These are phyloP conservation scores for Skeletonema menzelii DNA, from an alignment of 108 stramenopile species.

Conservation along the genomic window DNA sequence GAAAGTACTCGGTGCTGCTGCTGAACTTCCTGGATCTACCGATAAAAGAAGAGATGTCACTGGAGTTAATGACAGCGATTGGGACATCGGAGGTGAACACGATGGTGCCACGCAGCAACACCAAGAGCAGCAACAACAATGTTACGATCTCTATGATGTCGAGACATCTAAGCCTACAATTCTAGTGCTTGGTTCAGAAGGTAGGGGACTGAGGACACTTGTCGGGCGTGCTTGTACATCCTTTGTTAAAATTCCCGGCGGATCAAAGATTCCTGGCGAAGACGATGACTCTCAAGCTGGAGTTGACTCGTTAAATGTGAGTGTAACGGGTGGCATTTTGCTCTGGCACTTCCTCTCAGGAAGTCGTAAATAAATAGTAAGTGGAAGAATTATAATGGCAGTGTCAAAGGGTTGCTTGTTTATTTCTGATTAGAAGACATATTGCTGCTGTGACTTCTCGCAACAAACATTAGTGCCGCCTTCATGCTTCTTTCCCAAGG, in stretches of 20 bases:
- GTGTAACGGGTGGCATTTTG: slow-evolving; percentile 94
- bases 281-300: slow-evolving; percentile 49
- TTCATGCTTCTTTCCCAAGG: neutral
- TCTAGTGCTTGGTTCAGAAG: slow-evolving; percentile 95
- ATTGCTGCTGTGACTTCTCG: neutral
- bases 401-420: too few relatives aligned
- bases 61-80: slow-evolving; percentile 2
- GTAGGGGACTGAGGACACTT: slow-evolving; percentile 88
- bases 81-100: slow-evolving; percentile 9
- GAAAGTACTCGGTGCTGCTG: slow-evolving; percentile 85
- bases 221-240: slow-evolving; percentile 86
- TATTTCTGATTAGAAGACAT: neutral
- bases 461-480: neutral
- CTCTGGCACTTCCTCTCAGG: slow-evolving; percentile 73
- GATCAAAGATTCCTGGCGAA: slow-evolving; percentile 17
- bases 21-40: slow-evolving; percentile 43
- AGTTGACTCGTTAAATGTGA: slow-evolving; percentile 96
- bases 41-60: neutral
- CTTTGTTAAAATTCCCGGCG: slow-evolving; percentile 85
- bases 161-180: slow-evolving; percentile 73
- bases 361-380: neutral
- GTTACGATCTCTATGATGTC: slow-evolving; percentile 56
- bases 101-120: neutral
- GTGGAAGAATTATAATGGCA: too few relatives aligned
- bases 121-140: slow-evolving; percentile 14